These are phyloP conservation scores for Petasospora fabianii DNA, from an alignment of 1,139 yeast genomes.

Conservation along the genomic window DNA sequence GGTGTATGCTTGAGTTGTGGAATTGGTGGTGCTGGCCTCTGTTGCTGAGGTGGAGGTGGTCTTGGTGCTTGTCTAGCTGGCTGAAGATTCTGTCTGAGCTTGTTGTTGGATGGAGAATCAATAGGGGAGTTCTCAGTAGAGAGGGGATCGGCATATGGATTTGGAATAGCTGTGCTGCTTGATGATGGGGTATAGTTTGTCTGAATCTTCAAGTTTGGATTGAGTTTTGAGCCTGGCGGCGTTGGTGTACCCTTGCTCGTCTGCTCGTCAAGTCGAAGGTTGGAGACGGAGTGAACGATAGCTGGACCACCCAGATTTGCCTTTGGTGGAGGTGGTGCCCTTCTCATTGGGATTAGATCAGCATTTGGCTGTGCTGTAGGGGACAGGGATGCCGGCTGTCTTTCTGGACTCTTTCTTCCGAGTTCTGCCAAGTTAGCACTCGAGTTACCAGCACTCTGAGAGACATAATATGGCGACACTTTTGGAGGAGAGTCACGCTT, in stretches of 20 bases:
- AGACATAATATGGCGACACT: slow-evolving; percentile 24
- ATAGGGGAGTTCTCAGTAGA: slow-evolving; percentile 8
- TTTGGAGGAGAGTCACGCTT: slow-evolving; percentile 24
- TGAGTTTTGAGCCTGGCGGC: slow-evolving; percentile 3
- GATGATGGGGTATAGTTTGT: slow-evolving; percentile 18
- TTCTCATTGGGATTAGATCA: slow-evolving; percentile 41
- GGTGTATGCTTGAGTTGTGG: slow-evolving; percentile 9
- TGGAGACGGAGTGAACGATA: slow-evolving; percentile 22
- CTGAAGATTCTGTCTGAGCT: slow-evolving; percentile 18
- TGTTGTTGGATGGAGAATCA: slow-evolving; percentile 12
- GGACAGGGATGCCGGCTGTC: slow-evolving; percentile 1
- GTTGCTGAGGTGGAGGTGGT: slow-evolving; percentile 21
- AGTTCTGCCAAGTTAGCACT: slow-evolving; percentile 8
- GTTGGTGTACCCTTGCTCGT: slow-evolving; percentile 9
- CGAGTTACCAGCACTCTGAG: slow-evolving; percentile 11
- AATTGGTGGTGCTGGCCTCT: slow-evolving; percentile 12
- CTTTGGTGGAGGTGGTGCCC: slow-evolving; percentile 45
- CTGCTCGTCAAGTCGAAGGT: slow-evolving; percentile 19
- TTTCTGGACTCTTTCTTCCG: slow-evolving; percentile 6
- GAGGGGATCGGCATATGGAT: slow-evolving; percentile 25
- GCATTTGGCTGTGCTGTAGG: slow-evolving; percentile 9
- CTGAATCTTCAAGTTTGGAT: slow-evolving; percentile 28
- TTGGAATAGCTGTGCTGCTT: slow-evolving; percentile 25
- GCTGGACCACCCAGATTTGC: slow-evolving; percentile 5
- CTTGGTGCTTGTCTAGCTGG: slow-evolving; percentile 28